phyloP scores from a whole-genome alignment of 2,329 filamentous ascomycete genomes.

The Paraphaeosphaeria minitans region DNA sequence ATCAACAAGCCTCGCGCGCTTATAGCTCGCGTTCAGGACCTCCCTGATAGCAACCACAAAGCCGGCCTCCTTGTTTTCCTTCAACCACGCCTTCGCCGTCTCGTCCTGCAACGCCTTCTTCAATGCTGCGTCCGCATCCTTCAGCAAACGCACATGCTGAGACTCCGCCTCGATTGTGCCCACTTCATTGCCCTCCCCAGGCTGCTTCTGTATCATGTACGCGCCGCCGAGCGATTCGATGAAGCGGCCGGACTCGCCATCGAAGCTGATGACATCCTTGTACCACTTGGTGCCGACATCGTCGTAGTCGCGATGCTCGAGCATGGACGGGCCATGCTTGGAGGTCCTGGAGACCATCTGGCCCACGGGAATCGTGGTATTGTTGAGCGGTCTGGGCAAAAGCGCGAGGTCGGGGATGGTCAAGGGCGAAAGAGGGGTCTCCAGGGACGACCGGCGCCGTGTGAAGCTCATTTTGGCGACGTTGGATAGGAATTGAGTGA shows the following conservation, averaged over 20 bases:
- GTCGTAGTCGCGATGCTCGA: slow-evolving; percentile 44
- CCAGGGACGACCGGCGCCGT: slow-evolving; percentile 32
- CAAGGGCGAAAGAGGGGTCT: slow-evolving; percentile 37
- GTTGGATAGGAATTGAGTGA: background rate
- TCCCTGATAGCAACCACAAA: slow-evolving; percentile 39
- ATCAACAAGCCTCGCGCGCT: slow-evolving; percentile 40
- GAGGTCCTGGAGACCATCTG: slow-evolving; percentile 39
- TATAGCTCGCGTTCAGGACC: slow-evolving; percentile 43
- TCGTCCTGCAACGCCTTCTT: slow-evolving; percentile 34
- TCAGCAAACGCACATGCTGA: slow-evolving; percentile 39
- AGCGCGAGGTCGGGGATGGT: slow-evolving; percentile 40
- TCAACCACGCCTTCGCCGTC: slow-evolving; percentile 33
- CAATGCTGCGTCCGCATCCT: slow-evolving; percentile 34
- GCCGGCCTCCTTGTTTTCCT: slow-evolving; percentile 36
- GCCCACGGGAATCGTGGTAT: slow-evolving; percentile 34
- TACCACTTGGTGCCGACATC: slow-evolving; percentile 44
- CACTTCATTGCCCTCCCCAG: slow-evolving; percentile 31
- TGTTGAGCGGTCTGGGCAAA: slow-evolving; percentile 37
- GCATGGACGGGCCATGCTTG: slow-evolving; percentile 32
- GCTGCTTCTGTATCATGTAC: slow-evolving; percentile 36
- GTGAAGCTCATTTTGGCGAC: slow-evolving; percentile 24
- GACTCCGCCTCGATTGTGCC: slow-evolving; percentile 44
- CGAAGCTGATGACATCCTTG: slow-evolving; percentile 44
- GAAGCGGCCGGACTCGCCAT: slow-evolving; percentile 29
- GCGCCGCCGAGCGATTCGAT: slow-evolving; percentile 38